These are phyloP conservation scores for Boletus sp. DNA, from an alignment of 768 basidiomycete genomes.

Conservation along the genomic window DNA sequence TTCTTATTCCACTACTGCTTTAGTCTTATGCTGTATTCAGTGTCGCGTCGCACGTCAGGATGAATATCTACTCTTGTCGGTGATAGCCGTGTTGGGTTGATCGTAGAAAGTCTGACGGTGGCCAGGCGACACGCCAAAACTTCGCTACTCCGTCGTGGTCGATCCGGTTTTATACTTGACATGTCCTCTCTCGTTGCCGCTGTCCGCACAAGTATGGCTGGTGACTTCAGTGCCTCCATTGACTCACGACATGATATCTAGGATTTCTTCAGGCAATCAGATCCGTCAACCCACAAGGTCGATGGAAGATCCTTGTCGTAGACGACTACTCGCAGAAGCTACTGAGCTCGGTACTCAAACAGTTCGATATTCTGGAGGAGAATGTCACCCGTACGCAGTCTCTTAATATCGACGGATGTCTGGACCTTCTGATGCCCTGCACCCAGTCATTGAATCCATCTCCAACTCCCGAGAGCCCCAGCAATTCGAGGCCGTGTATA, in stretches of 20 bases:
- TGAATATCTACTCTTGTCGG: not conserved
- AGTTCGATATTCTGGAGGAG: constrained; percentile 92
- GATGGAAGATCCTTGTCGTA: constrained; percentile 98
- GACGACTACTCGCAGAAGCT: constrained; percentile 89
- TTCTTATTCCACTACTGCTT: not conserved
- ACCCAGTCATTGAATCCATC: constrained; percentile 87
- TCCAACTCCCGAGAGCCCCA: constrained; percentile 79
- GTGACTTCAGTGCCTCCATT: not conserved
- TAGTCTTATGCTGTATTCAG: constrained; percentile 11
- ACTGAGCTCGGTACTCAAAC: constrained; percentile 80
- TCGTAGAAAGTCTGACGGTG: not conserved
- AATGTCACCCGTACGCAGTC: constrained; percentile 84
- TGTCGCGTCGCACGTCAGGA: not conserved
- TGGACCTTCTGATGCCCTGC: constrained; percentile 7
- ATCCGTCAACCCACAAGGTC: constrained; percentile 77
- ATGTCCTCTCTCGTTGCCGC: constrained; percentile 46
- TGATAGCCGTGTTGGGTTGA: constrained; percentile 14
- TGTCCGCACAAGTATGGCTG: constrained; percentile 44
- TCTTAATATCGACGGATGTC: not conserved
- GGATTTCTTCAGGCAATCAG: constrained; percentile 87
- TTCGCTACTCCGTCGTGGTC: not conserved
- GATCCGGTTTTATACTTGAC: constrained; percentile 1
- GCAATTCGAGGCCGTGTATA: constrained; percentile 87
- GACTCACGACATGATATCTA: constrained; percentile 29
- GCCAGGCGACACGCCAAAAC: too few species aligned